phyloP scores from a whole-genome alignment of 2,329 filamentous ascomycete species.

The Diaporthe ampelina region DNA sequence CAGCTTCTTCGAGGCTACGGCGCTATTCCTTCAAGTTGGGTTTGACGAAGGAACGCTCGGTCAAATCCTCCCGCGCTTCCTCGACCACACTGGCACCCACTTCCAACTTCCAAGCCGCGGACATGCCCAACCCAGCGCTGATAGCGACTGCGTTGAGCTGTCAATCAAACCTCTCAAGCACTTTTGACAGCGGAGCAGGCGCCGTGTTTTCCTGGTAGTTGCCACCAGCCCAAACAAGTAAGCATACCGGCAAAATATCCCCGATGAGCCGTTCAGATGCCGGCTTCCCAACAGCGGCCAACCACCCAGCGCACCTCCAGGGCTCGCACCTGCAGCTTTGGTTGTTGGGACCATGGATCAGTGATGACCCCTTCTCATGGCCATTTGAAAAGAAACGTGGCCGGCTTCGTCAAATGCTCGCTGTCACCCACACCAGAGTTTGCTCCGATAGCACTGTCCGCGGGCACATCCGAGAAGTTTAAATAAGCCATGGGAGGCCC shows the following conservation, averaged over 20 bases:
- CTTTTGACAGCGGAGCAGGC: background rate
- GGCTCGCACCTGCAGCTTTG: background rate
- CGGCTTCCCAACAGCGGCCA: conserved; percentile 10
- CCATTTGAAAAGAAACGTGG: background rate
- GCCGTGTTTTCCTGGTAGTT: conserved; percentile 4
- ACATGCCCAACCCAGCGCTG: background rate
- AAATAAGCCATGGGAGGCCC: background rate
- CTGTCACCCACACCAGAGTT: background rate
- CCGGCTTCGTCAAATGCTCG: background rate
- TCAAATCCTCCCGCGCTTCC: conserved; percentile 29
- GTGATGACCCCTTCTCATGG: background rate
- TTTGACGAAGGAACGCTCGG: conserved; percentile 20
- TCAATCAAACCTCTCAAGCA: background rate
- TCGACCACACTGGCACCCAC: background rate
- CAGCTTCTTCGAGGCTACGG: background rate
- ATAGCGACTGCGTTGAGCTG: background rate
- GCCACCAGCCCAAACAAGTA: background rate
- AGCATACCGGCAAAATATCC: background rate
- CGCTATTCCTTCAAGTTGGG: conserved; percentile 3
- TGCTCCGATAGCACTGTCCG: conserved; percentile 12
- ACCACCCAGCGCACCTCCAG: conserved; percentile 11
- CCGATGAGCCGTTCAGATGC: conserved; percentile 16
- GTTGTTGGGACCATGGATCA: conserved; percentile 15
- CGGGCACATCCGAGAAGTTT: conserved; percentile 27
- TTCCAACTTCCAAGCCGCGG: conserved; percentile 21